Evolutionary conservation across 257 asterid genomes (phyloP).

Genomic region (Forsythia suspensa): DNA sequence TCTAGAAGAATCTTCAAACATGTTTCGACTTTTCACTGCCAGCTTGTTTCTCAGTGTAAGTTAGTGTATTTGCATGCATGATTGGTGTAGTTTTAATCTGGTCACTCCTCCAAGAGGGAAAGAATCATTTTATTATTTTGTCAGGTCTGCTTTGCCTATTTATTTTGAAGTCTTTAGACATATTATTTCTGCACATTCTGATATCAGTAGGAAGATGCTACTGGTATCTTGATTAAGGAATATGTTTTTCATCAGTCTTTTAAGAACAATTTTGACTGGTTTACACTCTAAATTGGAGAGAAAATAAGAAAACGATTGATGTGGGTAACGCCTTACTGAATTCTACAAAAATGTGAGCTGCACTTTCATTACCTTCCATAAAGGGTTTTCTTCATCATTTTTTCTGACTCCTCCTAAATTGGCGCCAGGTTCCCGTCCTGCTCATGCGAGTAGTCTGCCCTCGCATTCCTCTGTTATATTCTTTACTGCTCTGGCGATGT

Average conservation of each 20-base stretch:
- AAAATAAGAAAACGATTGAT: slow-evolving; percentile 3
- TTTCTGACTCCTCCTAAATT: slow-evolving; percentile 25
- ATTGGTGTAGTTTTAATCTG: slow-evolving; percentile 4
- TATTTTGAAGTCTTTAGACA: slow-evolving; percentile 7
- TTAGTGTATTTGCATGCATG: slow-evolving; percentile 20
- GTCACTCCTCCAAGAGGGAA: too few species aligned
- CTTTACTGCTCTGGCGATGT: slow-evolving; percentile 78
- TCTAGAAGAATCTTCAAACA: slow-evolving; percentile 74
- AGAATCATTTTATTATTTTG: not conserved
- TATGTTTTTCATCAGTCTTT: slow-evolving; percentile 2
- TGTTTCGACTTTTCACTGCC: slow-evolving; percentile 82
- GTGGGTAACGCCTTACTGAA: not conserved
- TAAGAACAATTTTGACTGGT: not conserved
- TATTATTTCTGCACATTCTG: slow-evolving; percentile 5
- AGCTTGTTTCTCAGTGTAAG: slow-evolving; percentile 93
- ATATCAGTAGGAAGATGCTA: slow-evolving; percentile 8
- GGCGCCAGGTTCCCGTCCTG: slow-evolving; percentile 80
- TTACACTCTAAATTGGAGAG: not conserved
- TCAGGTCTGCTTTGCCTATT: slow-evolving; percentile 4
- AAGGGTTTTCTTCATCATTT: slow-evolving; percentile 1
- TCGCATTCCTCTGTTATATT: slow-evolving; percentile 78
- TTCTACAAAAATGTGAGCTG: not conserved
- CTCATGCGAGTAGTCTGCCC: slow-evolving; percentile 93
- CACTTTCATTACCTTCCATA: not conserved
- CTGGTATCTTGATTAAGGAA: slow-evolving; percentile 13